These are phyloP conservation scores for Arabidopsis hybrid DNA, from an alignment of 441 rosid species.

Conservation along the genomic window DNA sequence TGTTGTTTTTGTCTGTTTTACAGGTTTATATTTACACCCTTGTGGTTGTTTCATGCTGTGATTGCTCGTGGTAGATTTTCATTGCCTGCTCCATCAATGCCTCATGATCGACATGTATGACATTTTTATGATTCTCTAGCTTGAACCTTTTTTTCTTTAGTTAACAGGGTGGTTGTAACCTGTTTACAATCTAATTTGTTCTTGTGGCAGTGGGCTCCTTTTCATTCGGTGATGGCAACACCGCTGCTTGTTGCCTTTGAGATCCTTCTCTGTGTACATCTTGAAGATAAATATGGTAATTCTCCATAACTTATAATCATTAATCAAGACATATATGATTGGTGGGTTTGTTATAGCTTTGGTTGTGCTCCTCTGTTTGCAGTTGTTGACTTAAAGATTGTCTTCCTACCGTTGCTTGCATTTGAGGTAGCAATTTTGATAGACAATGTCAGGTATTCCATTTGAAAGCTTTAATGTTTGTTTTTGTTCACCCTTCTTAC, in stretches of 20 bases:
- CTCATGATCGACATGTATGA: constrained; percentile 68
- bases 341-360: constrained; percentile 23
- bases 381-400: constrained; percentile 66
- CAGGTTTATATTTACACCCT: constrained; percentile 68
- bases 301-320: not conserved
- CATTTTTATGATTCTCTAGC: not conserved
- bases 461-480: constrained; percentile 18
- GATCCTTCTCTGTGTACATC: constrained; percentile 66
- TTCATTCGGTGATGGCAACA: constrained; percentile 57
- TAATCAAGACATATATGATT: not conserved
- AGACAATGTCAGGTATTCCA: constrained; percentile 69
- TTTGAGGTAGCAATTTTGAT: constrained; percentile 64
- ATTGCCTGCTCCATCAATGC: constrained; percentile 72
- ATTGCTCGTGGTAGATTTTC: constrained; percentile 76
- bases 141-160: not conserved
- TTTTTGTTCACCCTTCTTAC: constrained; percentile 26
- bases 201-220: constrained; percentile 75
- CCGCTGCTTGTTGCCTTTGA: constrained; percentile 74
- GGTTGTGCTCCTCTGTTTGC: constrained; percentile 42
- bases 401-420: constrained; percentile 68
- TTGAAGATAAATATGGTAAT: constrained; percentile 59
- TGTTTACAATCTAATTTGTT: constrained; percentile 14
- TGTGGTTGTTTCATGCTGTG: constrained; percentile 68
- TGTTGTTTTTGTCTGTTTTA: constrained; percentile 34
- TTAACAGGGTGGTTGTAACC: not conserved